Percentiles rank a stretch among this genome's conserved stretches.
phyloP scores from a whole-genome alignment of 257 asterid genomes.

The Rhazya stricta region DNA sequence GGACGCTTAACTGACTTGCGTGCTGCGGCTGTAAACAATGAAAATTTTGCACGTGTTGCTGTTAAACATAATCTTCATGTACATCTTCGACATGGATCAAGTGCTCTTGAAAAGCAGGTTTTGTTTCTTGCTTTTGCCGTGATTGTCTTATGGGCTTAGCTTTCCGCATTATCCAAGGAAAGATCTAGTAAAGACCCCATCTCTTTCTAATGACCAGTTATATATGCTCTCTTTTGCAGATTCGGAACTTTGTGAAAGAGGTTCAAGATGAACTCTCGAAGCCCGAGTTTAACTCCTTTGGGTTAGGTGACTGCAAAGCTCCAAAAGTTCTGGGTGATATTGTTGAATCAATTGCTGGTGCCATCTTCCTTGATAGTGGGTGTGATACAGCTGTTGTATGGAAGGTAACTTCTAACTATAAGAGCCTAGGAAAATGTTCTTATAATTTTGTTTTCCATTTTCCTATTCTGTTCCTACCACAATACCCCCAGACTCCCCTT shows the following conservation, averaged over 20 bases:
- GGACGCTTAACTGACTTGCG: constrained; percentile 96
- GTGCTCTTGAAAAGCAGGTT: constrained; percentile 97
- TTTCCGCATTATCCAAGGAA: neutral
- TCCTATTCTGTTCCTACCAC: too few relatives aligned
- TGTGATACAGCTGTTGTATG: constrained; percentile 78
- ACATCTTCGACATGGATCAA: constrained; percentile 97
- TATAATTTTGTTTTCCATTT: neutral
- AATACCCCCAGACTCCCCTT: too few relatives aligned
- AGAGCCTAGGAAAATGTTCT: neutral
- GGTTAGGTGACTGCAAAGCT: constrained; percentile 98
- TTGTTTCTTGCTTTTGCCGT: constrained; percentile 4
- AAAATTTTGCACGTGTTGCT: constrained; percentile 95
- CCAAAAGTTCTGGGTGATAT: constrained; percentile 99
- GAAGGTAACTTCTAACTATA: constrained; percentile 54
- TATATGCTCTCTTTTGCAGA: constrained; percentile 37
- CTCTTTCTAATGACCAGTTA: too few relatives aligned
- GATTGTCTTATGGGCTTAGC: neutral
- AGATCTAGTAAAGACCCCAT: neutral
- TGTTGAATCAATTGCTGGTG: constrained; percentile 97
- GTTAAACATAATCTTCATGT: constrained; percentile 80
- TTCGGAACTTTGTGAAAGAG: constrained; percentile 88
- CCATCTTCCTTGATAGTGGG: constrained; percentile 87
- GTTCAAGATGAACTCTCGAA: constrained; percentile 61
- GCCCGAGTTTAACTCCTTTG: constrained; percentile 92
- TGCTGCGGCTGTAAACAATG: constrained; percentile 99